A percentile compares a stretch with the other conserved stretches of the same genome.
Evolutionary conservation across 805 yeast species (phyloP).

Genomic region (Ogataea sp.): DNA sequence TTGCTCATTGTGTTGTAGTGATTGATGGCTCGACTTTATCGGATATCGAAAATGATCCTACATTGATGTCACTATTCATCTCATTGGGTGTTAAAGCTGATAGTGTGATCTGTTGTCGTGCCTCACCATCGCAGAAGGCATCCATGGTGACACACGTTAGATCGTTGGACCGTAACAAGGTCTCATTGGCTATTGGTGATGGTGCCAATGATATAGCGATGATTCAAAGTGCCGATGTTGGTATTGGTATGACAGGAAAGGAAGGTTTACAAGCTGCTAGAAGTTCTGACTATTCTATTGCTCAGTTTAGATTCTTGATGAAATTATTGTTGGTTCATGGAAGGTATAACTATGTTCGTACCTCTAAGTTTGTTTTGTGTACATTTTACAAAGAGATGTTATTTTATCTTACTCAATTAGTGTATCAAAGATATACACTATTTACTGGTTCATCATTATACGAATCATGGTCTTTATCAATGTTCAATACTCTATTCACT

Average conservation of each 20-base stretch:
- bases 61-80: constrained; percentile 65
- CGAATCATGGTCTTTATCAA: constrained; percentile 93
- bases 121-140: constrained; percentile 96
- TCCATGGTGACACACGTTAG: constrained; percentile 79
- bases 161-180: constrained; percentile 53
- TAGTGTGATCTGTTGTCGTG: constrained; percentile 91
- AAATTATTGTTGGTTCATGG: constrained; percentile 91
- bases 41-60: constrained; percentile 63
- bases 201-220: constrained; percentile 99
- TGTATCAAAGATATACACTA: constrained; percentile 78
- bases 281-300: constrained; percentile 90
- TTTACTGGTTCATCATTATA: constrained; percentile 91
- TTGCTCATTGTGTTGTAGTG: constrained; percentile 93
- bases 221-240: constrained; percentile 98
- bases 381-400: constrained; percentile 92
- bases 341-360: constrained; percentile 86
- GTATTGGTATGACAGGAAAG: constrained; percentile 94
- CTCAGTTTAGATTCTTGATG: constrained; percentile 79
- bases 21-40: constrained; percentile 88
- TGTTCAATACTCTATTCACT: constrained; percentile 95
- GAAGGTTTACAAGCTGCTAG: constrained; percentile 98
- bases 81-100: constrained; percentile 84
- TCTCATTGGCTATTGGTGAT: constrained; percentile 94
- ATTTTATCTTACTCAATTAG: constrained; percentile 81
- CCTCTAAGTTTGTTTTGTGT: constrained; percentile 83